These are phyloP conservation scores for Brettanomyces nanus DNA, from an alignment of 805 yeast genomes.

Conservation along the genomic window DNA sequence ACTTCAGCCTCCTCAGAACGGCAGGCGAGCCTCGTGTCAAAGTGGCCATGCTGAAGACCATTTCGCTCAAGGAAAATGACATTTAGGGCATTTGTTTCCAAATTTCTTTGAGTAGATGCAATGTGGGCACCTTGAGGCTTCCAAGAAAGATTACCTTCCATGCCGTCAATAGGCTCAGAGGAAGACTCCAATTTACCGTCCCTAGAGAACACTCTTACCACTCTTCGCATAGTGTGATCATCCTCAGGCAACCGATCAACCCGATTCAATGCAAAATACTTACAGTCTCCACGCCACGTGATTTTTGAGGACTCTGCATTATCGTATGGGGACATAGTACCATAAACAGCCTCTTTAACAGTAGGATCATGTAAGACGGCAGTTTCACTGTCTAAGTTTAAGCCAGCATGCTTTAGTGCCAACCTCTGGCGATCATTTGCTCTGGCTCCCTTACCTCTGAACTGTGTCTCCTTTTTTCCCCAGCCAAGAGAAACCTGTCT, in stretches of 20 bases:
- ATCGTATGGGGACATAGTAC: slow-evolving; percentile 54
- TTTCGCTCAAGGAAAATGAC: slow-evolving; percentile 85
- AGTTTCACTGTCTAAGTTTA: slow-evolving; percentile 50
- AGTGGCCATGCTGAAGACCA: slow-evolving; percentile 87
- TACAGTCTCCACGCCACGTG: slow-evolving; percentile 96
- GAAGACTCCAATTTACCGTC: slow-evolving; percentile 75
- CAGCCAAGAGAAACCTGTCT: slow-evolving; percentile 95
- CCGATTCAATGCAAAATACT: slow-evolving; percentile 62
- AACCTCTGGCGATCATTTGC: slow-evolving; percentile 58
- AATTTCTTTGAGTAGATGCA: slow-evolving; percentile 68
- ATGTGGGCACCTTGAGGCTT: slow-evolving; percentile 84
- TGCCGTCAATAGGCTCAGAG: slow-evolving; percentile 81
- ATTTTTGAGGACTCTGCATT: slow-evolving; percentile 33
- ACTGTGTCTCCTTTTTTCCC: slow-evolving; percentile 97
- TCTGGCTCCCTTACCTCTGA: slow-evolving; percentile 86
- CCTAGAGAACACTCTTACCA: slow-evolving; percentile 72
- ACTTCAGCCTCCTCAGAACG: slow-evolving; percentile 44
- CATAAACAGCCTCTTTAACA: slow-evolving; percentile 63
- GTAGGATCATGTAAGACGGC: slow-evolving; percentile 78
- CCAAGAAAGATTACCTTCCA: slow-evolving; percentile 74
- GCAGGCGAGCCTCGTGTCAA: slow-evolving; percentile 59
- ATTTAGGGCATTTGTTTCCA: slow-evolving; percentile 37
- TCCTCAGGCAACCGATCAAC: slow-evolving; percentile 39
- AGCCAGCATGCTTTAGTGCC: slow-evolving; percentile 56
- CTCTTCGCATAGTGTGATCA: slow-evolving; percentile 47